Evolutionary conservation across 2,329 filamentous ascomycete genomes (phyloP).

Genomic region (Fusarium xyrophilum): DNA sequence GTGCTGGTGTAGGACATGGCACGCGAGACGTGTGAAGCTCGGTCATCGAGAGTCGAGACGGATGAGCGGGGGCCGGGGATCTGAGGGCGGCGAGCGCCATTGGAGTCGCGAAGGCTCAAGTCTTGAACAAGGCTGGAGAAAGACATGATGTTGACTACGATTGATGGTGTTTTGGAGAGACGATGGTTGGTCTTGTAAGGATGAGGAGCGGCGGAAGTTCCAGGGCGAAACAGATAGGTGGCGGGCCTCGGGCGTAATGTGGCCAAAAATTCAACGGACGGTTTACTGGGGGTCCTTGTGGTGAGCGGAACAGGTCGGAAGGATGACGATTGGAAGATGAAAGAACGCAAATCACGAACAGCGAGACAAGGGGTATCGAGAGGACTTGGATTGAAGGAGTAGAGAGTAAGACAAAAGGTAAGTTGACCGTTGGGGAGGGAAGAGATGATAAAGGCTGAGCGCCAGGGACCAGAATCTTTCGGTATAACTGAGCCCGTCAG

Average conservation of each 20-base stretch:
- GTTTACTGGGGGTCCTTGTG: constrained; percentile 16
- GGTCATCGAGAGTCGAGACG: constrained; percentile 65
- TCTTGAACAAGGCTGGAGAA: constrained; percentile 74
- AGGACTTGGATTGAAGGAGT: neutral
- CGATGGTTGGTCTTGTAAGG: constrained; percentile 3
- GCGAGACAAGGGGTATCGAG: constrained; percentile 4
- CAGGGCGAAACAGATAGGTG: neutral
- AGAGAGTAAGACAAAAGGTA: neutral
- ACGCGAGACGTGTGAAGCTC: constrained; percentile 66
- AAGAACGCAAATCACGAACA: constrained; percentile 11
- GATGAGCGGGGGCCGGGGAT: constrained; percentile 52
- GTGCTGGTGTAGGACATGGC: constrained; percentile 73
- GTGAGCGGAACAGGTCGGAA: constrained; percentile 34
- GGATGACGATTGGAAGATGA: constrained; percentile 4
- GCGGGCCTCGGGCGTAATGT: constrained; percentile 15
- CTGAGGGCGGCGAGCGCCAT: constrained; percentile 55
- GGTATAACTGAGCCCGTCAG: constrained; percentile 34
- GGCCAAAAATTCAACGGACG: constrained; percentile 33
- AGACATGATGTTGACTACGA: constrained; percentile 57
- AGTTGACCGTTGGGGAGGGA: neutral
- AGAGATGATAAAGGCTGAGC: constrained; percentile 11
- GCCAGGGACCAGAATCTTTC: neutral
- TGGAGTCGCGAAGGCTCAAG: constrained; percentile 64
- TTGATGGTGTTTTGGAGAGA: constrained; percentile 10
- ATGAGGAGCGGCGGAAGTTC: constrained; percentile 9